Base-by-base conservation (phyloP, 192 early-diverging fungal genomes). In the Geranomyces variabilis region DNA sequence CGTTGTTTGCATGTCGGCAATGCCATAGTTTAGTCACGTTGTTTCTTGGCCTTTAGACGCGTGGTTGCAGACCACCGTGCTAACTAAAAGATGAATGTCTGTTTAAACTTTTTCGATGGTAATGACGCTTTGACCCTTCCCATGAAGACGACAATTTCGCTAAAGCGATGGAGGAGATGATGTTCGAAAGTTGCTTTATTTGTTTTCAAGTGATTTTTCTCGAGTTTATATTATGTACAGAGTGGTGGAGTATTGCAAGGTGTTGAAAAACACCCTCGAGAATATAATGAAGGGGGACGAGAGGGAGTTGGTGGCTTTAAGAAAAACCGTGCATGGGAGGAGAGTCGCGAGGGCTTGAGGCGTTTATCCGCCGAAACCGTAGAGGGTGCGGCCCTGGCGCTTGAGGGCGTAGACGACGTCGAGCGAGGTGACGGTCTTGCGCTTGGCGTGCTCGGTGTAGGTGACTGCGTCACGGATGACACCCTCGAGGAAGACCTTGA, bases 391-490 rank as follows among this genome's bases (percentile, higher is more conserved):
- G 81, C 94, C 95, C 85, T 97, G 95, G 80, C 94, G 88, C 88
- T 97, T 97, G 86, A 97, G 89, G 33, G 94, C 93, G 82, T 98
- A 98, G 83, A 99, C 96, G 51, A 99, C 97, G 83, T 99, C 97
- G 47, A 99, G 89, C 45, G 96, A 97, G 60, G 97, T 99, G 79
- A 98, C 96, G 77, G 96, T 98, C 93, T 98, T 95, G 83, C 94
- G 85, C 87, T 94, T 95, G 82, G 93, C 96, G 91, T 98, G 96
- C 82, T 98, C 94, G 72, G 96, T 96, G 90, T 98, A 98, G 78
- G 96, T 98, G 78, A 98, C 96, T 61, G 96, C 92, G 80, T 98
- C 96, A 75, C 96, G 90, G 83, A 98, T 98, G 83, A 98, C 96
- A 86, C 95, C 95, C 87, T 98, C 96, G 75, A 98, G 91, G 88